phyloP scores from a whole-genome alignment of 2,329 filamentous ascomycete genomes.

The Xylariaceae sp. region DNA sequence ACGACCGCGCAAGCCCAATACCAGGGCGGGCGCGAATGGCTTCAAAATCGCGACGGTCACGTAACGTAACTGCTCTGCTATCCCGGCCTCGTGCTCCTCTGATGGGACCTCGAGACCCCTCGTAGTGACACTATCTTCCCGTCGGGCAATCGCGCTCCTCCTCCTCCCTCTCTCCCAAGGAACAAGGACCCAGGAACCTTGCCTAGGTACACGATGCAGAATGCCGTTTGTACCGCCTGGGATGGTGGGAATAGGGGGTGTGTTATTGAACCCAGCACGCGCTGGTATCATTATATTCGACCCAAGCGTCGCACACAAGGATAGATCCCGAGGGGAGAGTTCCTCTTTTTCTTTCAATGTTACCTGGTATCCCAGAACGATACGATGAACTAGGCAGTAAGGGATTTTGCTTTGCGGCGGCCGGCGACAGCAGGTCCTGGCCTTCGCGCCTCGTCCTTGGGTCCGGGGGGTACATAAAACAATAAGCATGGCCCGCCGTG shows the following conservation, averaged over 20 bases:
- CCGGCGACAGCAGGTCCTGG: constrained; percentile 9
- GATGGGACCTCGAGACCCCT: constrained; percentile 3
- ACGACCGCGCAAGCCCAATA: constrained; percentile 7
- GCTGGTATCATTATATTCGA: constrained; percentile 5
- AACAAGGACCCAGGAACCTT: constrained; percentile 20
- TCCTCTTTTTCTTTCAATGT: too few species aligned
- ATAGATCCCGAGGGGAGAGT: constrained; percentile 13
- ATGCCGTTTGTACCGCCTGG: constrained; percentile 26
- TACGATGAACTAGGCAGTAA: neutral
- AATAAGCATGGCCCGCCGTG: constrained; percentile 12
- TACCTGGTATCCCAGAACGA: constrained; percentile 9
- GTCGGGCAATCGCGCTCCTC: constrained; percentile 21
- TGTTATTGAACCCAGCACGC: constrained; percentile 3
- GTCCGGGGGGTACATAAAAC: constrained; percentile 9
- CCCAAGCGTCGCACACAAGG: constrained; percentile 16
- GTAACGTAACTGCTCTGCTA: neutral
- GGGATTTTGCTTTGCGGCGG: constrained; percentile 6
- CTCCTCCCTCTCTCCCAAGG: neutral
- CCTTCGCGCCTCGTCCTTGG: constrained; percentile 2
- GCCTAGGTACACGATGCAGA: constrained; percentile 22
- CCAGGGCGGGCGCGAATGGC: neutral
- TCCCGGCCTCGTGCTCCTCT: neutral
- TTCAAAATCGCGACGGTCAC: neutral
- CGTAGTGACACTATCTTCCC: constrained; percentile 14
- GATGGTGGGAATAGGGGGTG: neutral